Base-by-base conservation (phyloP, 352 stramenopile species). In the Phytopythium cucurbitacearum region DNA sequence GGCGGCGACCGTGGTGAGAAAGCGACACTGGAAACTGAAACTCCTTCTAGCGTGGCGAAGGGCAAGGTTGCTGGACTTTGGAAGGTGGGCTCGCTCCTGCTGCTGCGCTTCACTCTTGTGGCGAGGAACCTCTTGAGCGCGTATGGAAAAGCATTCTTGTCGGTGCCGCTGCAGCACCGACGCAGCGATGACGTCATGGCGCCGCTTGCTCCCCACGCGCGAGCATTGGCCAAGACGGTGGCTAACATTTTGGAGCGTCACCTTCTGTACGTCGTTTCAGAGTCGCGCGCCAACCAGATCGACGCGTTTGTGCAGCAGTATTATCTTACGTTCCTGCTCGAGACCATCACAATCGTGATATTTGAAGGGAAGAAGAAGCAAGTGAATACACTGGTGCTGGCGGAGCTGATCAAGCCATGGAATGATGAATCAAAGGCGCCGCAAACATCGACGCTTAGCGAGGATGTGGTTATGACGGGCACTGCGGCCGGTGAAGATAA, bases 361-460 rank as follows among this genome's bases (percentile, higher is more conserved):
- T 92, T 93, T 45, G 82, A 92, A 21, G 67, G 64, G 37, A 91
- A 87, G 63, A 87, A 83, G 44, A 89, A 86, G 40, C 80, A 88
- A 60, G 62, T 73, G 5, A 93, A 92, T 43, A 87, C 80, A 2
- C 40, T 93, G 40, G 50, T 92, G 47, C 60, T 95, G 51, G 60
- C 77, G 3, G 69, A 92, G 58, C 55, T 93, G 15, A 59, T 90
- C 39, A 80, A 73, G 12, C 67, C 74, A 13, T 47, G 80, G 15
- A 46, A 54, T 51, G 50, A 67, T 28, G 38, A 41, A 40, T 48
- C 46, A 7, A 57, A 73, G 13, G 12, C 7, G 12, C 41, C 61
- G 36, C 36, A 62, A 33, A 51, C 52, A 36, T 48, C 15, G 6
- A 37, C 43, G 28, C 32, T 47, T 13, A 46, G 32, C 57, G 65